phyloP scores from a whole-genome alignment of 495 filamentous ascomycete species.

The Penicillium taxi region DNA sequence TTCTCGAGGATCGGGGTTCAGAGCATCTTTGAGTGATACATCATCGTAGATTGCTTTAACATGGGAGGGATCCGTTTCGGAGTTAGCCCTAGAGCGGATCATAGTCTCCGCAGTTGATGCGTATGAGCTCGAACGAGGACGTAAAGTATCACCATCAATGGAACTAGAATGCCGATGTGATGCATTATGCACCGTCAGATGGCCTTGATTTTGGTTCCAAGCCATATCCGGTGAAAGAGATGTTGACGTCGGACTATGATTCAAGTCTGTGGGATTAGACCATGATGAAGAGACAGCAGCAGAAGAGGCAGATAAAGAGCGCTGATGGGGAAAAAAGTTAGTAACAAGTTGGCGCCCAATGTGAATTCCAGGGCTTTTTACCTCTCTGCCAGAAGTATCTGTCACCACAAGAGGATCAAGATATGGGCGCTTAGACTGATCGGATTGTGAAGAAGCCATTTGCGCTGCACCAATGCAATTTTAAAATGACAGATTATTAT shows the following conservation, averaged over 20 bases:
- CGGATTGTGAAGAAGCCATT: constrained; percentile 16
- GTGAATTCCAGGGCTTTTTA: constrained; percentile 4
- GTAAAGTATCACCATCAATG: constrained; percentile 44
- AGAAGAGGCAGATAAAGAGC: constrained; percentile 17
- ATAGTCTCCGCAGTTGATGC: constrained; percentile 35
- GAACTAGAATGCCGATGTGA: constrained; percentile 34
- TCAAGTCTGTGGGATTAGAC: constrained; percentile 18
- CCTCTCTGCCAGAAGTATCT: constrained; percentile 18
- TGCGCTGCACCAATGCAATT: constrained; percentile 8
- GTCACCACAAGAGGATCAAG: constrained; percentile 15
- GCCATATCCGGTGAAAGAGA: constrained; percentile 26
- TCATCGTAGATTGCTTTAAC: constrained; percentile 32
- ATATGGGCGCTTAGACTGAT: constrained; percentile 10
- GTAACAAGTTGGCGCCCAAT: constrained; percentile 1
- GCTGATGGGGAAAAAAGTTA: constrained; percentile 7
- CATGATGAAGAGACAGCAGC: constrained; percentile 13
- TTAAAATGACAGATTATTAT: background rate
- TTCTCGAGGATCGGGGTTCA: constrained; percentile 58
- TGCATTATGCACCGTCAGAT: constrained; percentile 24
- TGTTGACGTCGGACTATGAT: constrained; percentile 17
- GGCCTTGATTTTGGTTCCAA: constrained; percentile 16
- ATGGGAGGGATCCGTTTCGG: constrained; percentile 22
- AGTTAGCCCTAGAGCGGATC: constrained; percentile 36
- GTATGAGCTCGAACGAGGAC: constrained; percentile 40
- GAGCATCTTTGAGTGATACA: constrained; percentile 43